phyloP scores from a whole-genome alignment of 805 yeast genomes.

The Teunomyces pallodes region DNA sequence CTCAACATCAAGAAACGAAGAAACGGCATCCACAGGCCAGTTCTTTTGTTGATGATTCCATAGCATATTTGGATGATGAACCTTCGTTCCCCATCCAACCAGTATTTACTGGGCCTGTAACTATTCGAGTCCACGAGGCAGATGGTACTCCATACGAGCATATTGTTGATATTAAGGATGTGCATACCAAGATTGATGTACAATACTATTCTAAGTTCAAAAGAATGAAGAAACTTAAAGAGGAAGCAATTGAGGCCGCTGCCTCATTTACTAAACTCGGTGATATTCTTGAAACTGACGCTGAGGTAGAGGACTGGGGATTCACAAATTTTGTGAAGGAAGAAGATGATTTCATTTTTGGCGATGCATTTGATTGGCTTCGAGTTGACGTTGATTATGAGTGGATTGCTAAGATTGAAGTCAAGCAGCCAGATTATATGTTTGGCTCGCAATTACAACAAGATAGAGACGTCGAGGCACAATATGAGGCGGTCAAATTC shows the following conservation, averaged over 20 bases:
- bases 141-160: constrained; percentile 99
- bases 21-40: constrained; percentile 33
- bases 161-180: constrained; percentile 86
- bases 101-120: constrained; percentile 92
- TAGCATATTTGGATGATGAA: constrained; percentile 41
- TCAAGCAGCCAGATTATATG: constrained; percentile 94
- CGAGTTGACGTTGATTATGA: constrained; percentile 97
- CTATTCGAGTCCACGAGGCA: constrained; percentile 94
- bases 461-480: constrained; percentile 96
- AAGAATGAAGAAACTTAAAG: constrained; percentile 64
- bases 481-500: constrained; percentile 73
- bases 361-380: constrained; percentile 96
- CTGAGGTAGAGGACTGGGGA: constrained; percentile 69
- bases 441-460: constrained; percentile 89
- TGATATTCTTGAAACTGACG: constrained; percentile 61
- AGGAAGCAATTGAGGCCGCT: constrained; percentile 39
- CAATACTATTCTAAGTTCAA: constrained; percentile 94
- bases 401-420: constrained; percentile 82
- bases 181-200: constrained; percentile 81
- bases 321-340: constrained; percentile 67
- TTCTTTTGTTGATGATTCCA: constrained; percentile 47
- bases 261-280: constrained; percentile 56
- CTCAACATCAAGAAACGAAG: constrained; percentile 63
- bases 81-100: constrained; percentile 38
- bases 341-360: constrained; percentile 64